Evolutionary conservation across 2,329 filamentous ascomycete genomes (phyloP).

Genomic region (Graphium sp.): DNA sequence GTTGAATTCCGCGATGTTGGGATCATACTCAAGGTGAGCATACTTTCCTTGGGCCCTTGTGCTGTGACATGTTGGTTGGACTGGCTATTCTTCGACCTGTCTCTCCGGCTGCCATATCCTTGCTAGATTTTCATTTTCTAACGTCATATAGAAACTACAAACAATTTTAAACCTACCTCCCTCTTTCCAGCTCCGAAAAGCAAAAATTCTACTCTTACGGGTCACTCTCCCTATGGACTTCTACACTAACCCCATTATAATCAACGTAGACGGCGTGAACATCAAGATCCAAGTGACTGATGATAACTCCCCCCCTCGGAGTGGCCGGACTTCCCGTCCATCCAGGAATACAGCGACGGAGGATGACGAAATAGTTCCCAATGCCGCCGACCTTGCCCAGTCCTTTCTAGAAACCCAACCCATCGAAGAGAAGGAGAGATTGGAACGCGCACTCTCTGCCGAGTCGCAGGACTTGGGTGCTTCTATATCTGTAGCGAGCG

Average conservation of each 20-base stretch:
- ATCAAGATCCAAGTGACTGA: conserved; percentile 41
- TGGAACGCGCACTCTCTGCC: conserved; percentile 51
- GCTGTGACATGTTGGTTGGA: conserved; percentile 16
- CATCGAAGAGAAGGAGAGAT: conserved; percentile 42
- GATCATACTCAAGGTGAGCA: conserved; percentile 63
- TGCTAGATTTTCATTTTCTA: conserved; percentile 9
- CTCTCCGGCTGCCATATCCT: conserved; percentile 1
- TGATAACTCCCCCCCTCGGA: neutral
- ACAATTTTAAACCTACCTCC: conserved; percentile 58
- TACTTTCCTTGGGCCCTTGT: too few relatives aligned
- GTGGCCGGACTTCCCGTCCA: too few relatives aligned
- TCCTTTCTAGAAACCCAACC: conserved; percentile 65
- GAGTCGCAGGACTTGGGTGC: conserved; percentile 46
- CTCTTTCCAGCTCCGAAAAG: conserved; percentile 53
- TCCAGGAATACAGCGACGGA: conserved; percentile 13
- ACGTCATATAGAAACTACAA: conserved; percentile 55
- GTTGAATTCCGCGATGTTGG: conserved; percentile 80
- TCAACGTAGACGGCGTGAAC: conserved; percentile 70
- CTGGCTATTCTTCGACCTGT: conserved; percentile 1
- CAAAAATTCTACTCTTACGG: conserved; percentile 59
- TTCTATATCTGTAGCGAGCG: conserved; percentile 38
- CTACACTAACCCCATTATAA: conserved; percentile 64
- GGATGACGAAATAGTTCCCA: conserved; percentile 33
- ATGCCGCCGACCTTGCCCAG: conserved; percentile 55
- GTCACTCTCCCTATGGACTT: conserved; percentile 80